Conservation (phyloP, 2,329 filamentous ascomycete species). For the Fusarium newnesense region DNA sequence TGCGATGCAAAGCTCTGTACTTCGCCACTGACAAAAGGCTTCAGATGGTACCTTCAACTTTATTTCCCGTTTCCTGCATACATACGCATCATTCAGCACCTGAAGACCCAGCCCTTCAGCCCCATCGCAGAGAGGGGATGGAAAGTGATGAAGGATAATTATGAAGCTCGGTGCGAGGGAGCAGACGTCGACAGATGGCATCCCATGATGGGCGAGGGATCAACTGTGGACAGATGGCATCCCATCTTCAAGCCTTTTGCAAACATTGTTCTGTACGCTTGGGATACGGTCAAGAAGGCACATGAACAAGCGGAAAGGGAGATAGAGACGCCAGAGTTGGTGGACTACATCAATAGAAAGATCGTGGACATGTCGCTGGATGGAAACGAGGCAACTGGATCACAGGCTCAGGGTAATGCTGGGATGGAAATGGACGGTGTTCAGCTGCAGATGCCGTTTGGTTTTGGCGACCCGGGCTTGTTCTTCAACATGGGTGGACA, state of each 20-base stretch:
- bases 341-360: not conserved
- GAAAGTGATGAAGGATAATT: constrained; percentile 8
- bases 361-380: not conserved
- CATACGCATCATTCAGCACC: constrained; percentile 51
- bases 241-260: not conserved
- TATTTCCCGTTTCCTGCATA: constrained; percentile 56
- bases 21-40: constrained; percentile 47
- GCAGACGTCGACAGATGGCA: not conserved
- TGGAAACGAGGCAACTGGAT: fast-evolving
- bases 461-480: not conserved
- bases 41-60: constrained; percentile 50
- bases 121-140: not conserved
- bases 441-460: not conserved
- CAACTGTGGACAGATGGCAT: not conserved
- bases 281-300: not conserved
- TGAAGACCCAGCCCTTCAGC: constrained; percentile 31
- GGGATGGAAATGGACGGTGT: not conserved
- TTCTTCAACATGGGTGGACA: not conserved
- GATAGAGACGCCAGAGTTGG: not conserved
- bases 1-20: constrained; percentile 49
- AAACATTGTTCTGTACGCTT: not conserved
- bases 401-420: fast-evolving
- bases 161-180: not conserved
- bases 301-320: not conserved
- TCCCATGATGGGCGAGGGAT: not conserved